Evolutionary conservation across 2,329 filamentous ascomycete species (phyloP).

Genomic region (Aspergillus luchuensis): DNA sequence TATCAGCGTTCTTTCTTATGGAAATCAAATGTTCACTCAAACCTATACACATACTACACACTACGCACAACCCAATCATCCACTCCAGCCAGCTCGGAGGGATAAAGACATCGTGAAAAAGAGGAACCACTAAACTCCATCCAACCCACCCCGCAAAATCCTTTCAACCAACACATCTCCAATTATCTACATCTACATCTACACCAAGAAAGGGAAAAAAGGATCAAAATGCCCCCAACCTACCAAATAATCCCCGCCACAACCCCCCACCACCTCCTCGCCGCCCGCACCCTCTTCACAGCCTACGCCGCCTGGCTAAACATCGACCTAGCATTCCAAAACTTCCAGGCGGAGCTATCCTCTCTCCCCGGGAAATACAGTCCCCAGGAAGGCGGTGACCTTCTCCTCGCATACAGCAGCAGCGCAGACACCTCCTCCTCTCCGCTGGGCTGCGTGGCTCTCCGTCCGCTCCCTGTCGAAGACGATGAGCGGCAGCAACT

Average conservation of each 20-base stretch:
- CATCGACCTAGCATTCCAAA: constrained; percentile 60
- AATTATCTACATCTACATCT: background rate
- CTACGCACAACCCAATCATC: too few species aligned
- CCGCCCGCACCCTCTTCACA: constrained; percentile 47
- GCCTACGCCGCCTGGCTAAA: constrained; percentile 49
- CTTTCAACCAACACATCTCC: too few species aligned
- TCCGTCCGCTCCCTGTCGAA: constrained; percentile 37
- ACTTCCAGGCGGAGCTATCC: constrained; percentile 56
- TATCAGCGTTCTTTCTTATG: too few species aligned
- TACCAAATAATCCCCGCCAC: constrained; percentile 40
- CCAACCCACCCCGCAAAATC: too few species aligned
- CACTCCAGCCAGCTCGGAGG: too few species aligned
- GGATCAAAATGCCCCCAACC: background rate
- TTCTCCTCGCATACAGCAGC: constrained; percentile 47
- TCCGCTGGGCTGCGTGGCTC: constrained; percentile 53
- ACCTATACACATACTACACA: too few species aligned
- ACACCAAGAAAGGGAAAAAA: background rate
- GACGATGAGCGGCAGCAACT: constrained; percentile 24
- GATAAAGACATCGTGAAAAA: too few species aligned
- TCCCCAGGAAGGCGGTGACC: constrained; percentile 43
- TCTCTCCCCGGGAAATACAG: constrained; percentile 59
- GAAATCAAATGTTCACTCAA: too few species aligned
- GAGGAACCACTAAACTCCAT: too few species aligned
- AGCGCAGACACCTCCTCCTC: constrained; percentile 14
- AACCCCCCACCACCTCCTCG: constrained; percentile 46